Evolutionary conservation across 371 early-diverging fungal genomes (phyloP), one percentile per base, ranked within the genome.

Genomic region (Mucor lusitanicus): DNA sequence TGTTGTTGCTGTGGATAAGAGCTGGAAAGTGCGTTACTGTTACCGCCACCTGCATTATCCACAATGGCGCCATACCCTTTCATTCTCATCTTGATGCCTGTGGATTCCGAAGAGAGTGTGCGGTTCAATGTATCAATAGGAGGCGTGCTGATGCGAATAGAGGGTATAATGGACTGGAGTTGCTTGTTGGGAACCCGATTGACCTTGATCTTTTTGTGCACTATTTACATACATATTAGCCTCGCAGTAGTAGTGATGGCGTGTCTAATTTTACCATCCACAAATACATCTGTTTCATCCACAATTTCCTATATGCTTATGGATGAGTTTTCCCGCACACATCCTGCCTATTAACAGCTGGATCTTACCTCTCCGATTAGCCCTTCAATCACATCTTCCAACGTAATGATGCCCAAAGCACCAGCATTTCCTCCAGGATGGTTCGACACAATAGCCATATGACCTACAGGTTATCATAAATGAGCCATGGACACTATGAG

Each of bases 371-470:
- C 91, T 21, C 93, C 93, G 76, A 98, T 91, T 53, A 98, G 79
- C 78, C 96, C 96, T 79, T 98, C 98, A 68, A 98, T 94, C 8
- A 98, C 95, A 76, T 98, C 99, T 70, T 98, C 99, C 37, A 98
- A 81, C 0, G 99, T 98, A 37, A 98, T 91, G 9, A 98, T 93
- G 13, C 99, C 99, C 11, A 98, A 75, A 3, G 88, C 77, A 7
- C 71, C 77, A 9, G 75, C 73, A 61, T 75, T 64, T 64, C 75
- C 70, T 8, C 77, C 78, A 37, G 84, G 78, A 59, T 85, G 78
- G 12, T 84, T 84, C 0, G 90, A 86, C 11, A 93, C 91, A 19
- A 91, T 76, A 1, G 90, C 90, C 86, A 90, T 87, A 65, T 91
- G 91, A 76, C 81, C 81, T 81, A 64, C 6, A 30, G n/a, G 37